Base-by-base conservation (phyloP, 306 rosid genomes). In the Cicer arietinum region DNA sequence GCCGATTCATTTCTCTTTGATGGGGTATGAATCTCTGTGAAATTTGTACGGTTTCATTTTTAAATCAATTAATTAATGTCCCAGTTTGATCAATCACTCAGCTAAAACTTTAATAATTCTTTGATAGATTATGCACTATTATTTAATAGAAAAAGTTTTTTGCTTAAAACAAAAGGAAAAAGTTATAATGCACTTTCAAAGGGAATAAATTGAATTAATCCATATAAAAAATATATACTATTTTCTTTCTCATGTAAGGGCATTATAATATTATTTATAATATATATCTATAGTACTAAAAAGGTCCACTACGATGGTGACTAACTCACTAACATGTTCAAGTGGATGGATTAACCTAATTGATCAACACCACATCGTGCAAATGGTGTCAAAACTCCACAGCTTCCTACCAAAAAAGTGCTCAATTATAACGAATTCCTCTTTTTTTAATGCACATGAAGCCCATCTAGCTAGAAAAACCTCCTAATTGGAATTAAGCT, bases 271-370 rank as follows among this genome's bases (percentile, higher is more conserved):
- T 25, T 25, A 25, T 25, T 25, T 4, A 25, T 25, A 56, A 69
- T 79, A 80, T 67, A 83, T 83, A 30, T 35, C 0, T 30, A 83
- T 84, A 84, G 83, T 81, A 62, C 70, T 65, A 57, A 82, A 82
- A 85, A 69, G 85, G 83, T 86, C 89, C 94, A 89, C 86, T 65
- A 79, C 74, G 85, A 84, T 85, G 64, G 83, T 84, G 84, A 82
- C 87, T 83, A 83, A 84, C 88, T 84, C 83, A 78, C 66, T 65
- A 85, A 35, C 75, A 45, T 70, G 79, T 78, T 50, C 52, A 69
- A 56, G 71, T 73, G 84, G 79, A 70, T 10, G 41, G 47, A 70
- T 75, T 43, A 86, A 75, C 69, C 80, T 57, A 80, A 67, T 72
- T 79, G 59, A 35, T 60, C 45, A 73, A 68, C 71, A 75, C 25